Conservation (phyloP, 192 early-diverging fungal genomes). For the Rhizophlyctis rosea region DNA sequence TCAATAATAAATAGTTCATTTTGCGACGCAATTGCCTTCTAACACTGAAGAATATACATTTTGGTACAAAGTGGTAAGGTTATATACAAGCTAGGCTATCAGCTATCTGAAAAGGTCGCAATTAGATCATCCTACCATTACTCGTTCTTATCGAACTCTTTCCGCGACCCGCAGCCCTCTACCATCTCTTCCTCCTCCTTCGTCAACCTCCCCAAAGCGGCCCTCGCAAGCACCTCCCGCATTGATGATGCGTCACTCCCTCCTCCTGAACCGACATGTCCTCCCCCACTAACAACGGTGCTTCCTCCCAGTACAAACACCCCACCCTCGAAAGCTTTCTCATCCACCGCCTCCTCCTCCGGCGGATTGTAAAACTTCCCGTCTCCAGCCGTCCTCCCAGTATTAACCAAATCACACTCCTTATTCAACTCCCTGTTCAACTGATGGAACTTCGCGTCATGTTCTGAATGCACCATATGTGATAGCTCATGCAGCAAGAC, state of each 20-base stretch:
- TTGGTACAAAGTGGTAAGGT: no score
- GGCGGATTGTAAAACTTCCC: conserved; percentile 18
- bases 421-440: conserved; percentile 71
- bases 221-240: conserved; percentile 54
- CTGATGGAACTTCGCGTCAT: conserved; percentile 70
- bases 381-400: background rate
- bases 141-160: no score
- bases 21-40: no score
- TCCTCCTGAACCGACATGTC: background rate
- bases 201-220: conserved; percentile 56
- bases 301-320: conserved; percentile 58
- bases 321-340: conserved; percentile 48
- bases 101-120: no score
- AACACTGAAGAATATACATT: no score
- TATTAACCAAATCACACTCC: conserved; percentile 56
- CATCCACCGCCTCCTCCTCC: conserved; percentile 30
- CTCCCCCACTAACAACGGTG: no score
- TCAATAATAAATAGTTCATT: no score
- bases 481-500: conserved; percentile 77
- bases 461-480: conserved; percentile 62
- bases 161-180: conserved; percentile 42
- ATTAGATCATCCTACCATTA: no score
- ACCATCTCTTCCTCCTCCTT: conserved; percentile 65
- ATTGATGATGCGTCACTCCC: conserved; percentile 13
- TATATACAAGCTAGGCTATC: no score